Conservation (phyloP, 2,329 filamentous ascomycete species). For the Aaosphaeria pasadenensis region DNA sequence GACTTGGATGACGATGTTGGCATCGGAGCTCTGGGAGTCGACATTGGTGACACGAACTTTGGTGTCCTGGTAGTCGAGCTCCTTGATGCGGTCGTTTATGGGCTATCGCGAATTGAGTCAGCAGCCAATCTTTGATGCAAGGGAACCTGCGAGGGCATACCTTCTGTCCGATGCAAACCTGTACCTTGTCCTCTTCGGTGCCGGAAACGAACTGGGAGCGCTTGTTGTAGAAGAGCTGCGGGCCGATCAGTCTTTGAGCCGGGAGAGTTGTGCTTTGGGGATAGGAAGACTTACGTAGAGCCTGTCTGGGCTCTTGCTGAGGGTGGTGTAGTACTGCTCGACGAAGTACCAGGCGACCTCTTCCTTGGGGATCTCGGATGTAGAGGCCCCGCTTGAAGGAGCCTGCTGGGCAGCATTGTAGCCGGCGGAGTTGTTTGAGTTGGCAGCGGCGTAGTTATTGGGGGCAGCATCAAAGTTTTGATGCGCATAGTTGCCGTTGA, state of each 20-base stretch:
- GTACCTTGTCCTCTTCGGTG: slow-evolving; percentile 81
- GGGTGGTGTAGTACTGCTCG: slow-evolving; percentile 97
- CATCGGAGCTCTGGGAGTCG: slow-evolving; percentile 87
- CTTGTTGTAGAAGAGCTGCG: slow-evolving; percentile 87
- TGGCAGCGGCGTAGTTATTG: slow-evolving; percentile 25
- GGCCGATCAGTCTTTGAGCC: slow-evolving; percentile 14
- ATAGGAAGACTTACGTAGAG: slow-evolving; percentile 59
- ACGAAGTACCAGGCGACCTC: slow-evolving; percentile 99
- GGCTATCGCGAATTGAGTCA: slow-evolving; percentile 52
- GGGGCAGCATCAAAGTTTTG: slow-evolving; percentile 41
- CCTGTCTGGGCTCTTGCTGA: slow-evolving; percentile 92
- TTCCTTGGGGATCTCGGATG: slow-evolving; percentile 66
- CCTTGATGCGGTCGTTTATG: slow-evolving; percentile 92
- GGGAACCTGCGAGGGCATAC: slow-evolving; percentile 51
- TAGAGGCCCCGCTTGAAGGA: slow-evolving; percentile 23
- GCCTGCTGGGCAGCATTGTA: slow-evolving; percentile 27
- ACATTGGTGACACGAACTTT: slow-evolving; percentile 98
- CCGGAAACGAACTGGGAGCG: slow-evolving; percentile 93
- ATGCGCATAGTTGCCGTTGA: slow-evolving; percentile 50
- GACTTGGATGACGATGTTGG: slow-evolving; percentile 95
- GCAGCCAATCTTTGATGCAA: background rate
- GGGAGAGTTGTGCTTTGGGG: background rate
- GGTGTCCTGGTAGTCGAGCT: slow-evolving; percentile 92
- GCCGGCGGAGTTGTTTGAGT: slow-evolving; percentile 14
- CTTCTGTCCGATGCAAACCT: slow-evolving; percentile 82